A percentile compares a stretch with the other conserved stretches of the same genome.
These are phyloP conservation scores for Talaromyces sp. DNA, from an alignment of 2,329 filamentous ascomycete species.

Conservation along the genomic window DNA sequence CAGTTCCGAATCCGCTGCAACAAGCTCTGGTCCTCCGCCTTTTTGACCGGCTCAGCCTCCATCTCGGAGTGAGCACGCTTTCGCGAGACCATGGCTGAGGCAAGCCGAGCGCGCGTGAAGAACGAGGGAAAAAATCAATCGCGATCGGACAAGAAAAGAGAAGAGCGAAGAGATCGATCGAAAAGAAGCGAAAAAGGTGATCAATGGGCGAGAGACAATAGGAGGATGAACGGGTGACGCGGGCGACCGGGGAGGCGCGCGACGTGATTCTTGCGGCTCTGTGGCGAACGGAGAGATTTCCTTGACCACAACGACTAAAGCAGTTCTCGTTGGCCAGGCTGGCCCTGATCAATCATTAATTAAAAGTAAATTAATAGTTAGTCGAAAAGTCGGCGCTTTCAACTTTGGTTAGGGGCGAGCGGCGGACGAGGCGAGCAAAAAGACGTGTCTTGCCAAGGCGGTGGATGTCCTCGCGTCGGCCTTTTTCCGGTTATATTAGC, in stretches of 20 bases:
- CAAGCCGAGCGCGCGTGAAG: conserved; percentile 12
- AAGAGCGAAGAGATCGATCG: conserved; percentile 7
- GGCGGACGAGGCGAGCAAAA: background rate
- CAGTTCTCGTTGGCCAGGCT: background rate
- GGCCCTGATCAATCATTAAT: background rate
- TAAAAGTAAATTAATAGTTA: no score
- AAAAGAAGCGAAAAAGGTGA: background rate
- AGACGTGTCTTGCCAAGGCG: background rate
- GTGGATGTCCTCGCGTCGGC: background rate
- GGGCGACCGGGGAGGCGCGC: background rate
- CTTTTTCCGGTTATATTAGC: conserved; percentile 7
- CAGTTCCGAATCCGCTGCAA: conserved; percentile 73
- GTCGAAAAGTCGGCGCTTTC: background rate
- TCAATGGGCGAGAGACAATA: background rate
- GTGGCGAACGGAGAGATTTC: background rate
- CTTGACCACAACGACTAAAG: background rate
- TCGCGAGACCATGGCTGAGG: conserved; percentile 48
- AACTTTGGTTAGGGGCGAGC: background rate
- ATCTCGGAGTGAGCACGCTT: conserved; percentile 53
- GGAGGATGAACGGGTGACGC: background rate
- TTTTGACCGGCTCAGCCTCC: conserved; percentile 32
- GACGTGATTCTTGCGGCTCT: conserved; percentile 3
- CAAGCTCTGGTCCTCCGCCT: conserved; percentile 36
- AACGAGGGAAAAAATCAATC: conserved; percentile 10
- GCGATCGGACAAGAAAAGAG: conserved; percentile 9